Evolutionary conservation across 2,329 filamentous ascomycete species (phyloP), one percentile per base, ranked within the genome.

Genomic region (Botrytis byssoidea): DNA sequence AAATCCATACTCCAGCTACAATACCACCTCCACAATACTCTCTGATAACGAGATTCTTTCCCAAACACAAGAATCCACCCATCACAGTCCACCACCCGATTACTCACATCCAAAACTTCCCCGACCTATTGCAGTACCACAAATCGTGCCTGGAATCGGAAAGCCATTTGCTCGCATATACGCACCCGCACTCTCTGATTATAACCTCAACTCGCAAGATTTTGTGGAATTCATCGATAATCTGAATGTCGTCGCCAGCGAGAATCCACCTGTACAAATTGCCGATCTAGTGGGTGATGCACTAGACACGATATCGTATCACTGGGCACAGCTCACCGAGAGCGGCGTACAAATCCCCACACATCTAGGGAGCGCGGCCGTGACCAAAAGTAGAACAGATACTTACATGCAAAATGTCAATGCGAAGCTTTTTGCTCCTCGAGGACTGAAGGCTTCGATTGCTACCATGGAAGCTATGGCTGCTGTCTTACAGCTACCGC

Each of bases 211-310:
- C 6, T 57, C 51, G 14, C 51, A 57, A 29, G n/a, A 57, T 4
- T 57, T 57, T 18, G 51, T 29, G 16, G n/a, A 79, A 25, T 83
- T 82, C 74, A 78, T 83, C 74, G 82, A 84, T 75, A 78, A 78
- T 35, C 78, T 84, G 14, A 84, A 84, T 72, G 78, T 82, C 4
- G 78, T 81, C 18, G 79, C 81, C 16, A 77, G 81, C 2, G 79
- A 82, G 1, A 76, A 79, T 22, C 78, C 80, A 20, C 80, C 79
- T 18, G 71, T 81, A 4, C 77, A 79, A 66, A 74, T 79, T 20
- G 48, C 81, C 22, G 74, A 79, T 44, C 37, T 79, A 7, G 76
- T 77, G 3, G 78, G 79, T 5, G 72, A 79, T 25, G 69, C 77
- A 12, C 65, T 81, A 6, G 73, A 78, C 0, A 73, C 81, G 29